Conservation (phyloP, 2,329 filamentous ascomycete genomes). For the Cephalotrichum gorgonifer region DNA sequence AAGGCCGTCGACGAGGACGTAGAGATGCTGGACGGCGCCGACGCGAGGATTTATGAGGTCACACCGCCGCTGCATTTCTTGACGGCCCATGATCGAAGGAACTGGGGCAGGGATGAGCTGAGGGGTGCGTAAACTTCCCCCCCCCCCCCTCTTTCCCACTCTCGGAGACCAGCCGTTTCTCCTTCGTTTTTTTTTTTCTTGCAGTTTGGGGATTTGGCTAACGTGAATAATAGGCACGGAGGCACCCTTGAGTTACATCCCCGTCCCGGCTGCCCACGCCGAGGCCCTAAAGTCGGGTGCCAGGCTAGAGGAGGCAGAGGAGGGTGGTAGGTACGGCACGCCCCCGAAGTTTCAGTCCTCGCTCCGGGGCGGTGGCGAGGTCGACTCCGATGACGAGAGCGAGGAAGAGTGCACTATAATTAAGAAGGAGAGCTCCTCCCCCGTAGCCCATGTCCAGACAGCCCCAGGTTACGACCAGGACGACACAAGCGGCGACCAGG, state of each 20-base stretch:
- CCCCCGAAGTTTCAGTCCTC: not conserved
- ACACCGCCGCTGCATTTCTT: slow-evolving; percentile 21
- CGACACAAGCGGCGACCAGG: too few species aligned
- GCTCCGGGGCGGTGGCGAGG: not conserved
- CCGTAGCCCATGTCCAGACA: too few species aligned
- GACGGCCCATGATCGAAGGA: slow-evolving; percentile 17
- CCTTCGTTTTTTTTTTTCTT: not conserved
- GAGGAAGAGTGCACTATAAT: too few species aligned
- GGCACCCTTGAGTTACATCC: not conserved
- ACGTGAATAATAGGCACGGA: not conserved
- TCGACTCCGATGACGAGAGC: not conserved
- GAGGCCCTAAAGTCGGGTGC: not conserved
- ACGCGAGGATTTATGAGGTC: slow-evolving; percentile 11
- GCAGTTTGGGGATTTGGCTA: not conserved
- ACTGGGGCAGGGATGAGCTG: slow-evolving; percentile 16
- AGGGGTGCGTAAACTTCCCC: slow-evolving; percentile 13
- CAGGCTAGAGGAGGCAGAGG: not conserved
- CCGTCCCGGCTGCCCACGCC: not conserved
- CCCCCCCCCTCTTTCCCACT: not conserved
- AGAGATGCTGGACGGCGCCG: slow-evolving; percentile 9
- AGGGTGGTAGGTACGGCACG: not conserved
- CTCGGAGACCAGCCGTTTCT: not conserved
- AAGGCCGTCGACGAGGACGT: slow-evolving; percentile 15
- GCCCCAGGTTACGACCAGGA: too few species aligned
- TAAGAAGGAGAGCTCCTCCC: too few species aligned